These are phyloP conservation scores for Saccharum officinarum DNA, from an alignment of 176 grass and related monocot genomes.

Conservation along the genomic window DNA sequence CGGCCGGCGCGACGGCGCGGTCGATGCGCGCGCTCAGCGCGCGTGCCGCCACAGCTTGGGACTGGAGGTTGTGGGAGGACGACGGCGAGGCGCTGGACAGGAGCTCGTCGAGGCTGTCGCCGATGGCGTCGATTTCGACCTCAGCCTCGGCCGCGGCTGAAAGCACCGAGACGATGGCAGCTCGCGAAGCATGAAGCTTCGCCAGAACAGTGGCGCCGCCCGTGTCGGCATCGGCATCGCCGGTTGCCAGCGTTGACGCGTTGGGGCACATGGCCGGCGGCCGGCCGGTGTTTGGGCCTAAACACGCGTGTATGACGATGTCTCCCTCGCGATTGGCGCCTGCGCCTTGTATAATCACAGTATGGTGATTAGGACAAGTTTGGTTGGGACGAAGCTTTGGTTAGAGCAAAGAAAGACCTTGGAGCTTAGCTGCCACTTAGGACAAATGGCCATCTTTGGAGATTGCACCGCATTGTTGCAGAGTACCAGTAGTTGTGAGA, in stretches of 20 bases:
- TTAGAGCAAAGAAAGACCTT: slow-evolving; percentile 24
- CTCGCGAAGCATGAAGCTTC: slow-evolving; percentile 43
- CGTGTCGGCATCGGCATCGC: slow-evolving; percentile 1
- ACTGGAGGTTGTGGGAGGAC: slow-evolving; percentile 44
- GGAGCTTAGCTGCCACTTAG: background rate
- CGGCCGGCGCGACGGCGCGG: slow-evolving; percentile 42
- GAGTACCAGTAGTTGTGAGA: background rate
- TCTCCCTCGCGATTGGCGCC: background rate
- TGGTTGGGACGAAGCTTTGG: background rate
- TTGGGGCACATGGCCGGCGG: slow-evolving; percentile 38
- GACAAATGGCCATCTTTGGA: slow-evolving; percentile 57
- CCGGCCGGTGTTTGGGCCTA: slow-evolving; percentile 9
- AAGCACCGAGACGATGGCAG: slow-evolving; percentile 39
- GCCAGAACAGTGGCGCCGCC: slow-evolving; percentile 13
- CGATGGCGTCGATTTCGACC: slow-evolving; percentile 25
- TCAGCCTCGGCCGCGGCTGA: slow-evolving; percentile 32
- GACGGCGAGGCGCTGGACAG: slow-evolving; percentile 28
- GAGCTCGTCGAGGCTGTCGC: slow-evolving; percentile 18
- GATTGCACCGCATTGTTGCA: slow-evolving; percentile 18
- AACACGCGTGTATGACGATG: background rate
- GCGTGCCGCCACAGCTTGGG: slow-evolving; percentile 43
- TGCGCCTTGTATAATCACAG: background rate
- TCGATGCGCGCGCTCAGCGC: slow-evolving; percentile 55
- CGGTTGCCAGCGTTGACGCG: slow-evolving; percentile 16
- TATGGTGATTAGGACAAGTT: background rate